Conservation (phyloP, 2,329 filamentous ascomycete genomes). For the Hypoxylon sp. region DNA sequence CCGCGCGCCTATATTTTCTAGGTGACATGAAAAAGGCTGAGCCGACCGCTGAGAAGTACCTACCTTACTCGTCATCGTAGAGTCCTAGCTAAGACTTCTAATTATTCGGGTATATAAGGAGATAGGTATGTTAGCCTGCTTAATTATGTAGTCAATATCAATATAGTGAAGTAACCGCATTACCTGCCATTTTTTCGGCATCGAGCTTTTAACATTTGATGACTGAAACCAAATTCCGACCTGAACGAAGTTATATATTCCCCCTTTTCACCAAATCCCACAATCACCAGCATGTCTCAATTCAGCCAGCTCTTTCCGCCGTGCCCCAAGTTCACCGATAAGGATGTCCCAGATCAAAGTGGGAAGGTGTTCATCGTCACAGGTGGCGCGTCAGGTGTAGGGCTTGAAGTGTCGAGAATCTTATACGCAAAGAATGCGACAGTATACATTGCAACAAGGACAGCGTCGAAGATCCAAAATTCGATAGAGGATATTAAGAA, state of each 20-base stretch:
- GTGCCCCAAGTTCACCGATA: conserved; percentile 31
- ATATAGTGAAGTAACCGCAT: neutral
- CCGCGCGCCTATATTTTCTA: neutral
- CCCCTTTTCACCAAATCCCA: too few relatives aligned
- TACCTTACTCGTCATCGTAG: neutral
- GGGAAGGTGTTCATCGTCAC: conserved; percentile 40
- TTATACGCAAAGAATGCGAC: conserved; percentile 30
- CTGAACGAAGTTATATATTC: neutral
- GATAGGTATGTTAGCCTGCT: neutral
- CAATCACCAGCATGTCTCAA: conserved; percentile 12
- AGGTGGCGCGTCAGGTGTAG: conserved; percentile 31
- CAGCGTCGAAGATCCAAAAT: conserved; percentile 6
- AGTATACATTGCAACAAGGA: conserved; percentile 30
- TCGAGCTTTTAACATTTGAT: neutral
- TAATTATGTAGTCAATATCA: neutral
- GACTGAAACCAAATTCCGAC: neutral
- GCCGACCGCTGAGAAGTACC: neutral
- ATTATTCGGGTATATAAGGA: neutral
- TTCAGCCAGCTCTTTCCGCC: conserved; percentile 26
- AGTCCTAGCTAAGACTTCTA: neutral
- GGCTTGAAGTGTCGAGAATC: conserved; percentile 35
- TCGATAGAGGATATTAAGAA: conserved; percentile 24
- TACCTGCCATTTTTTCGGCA: too few relatives aligned
- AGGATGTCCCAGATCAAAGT: conserved; percentile 27
- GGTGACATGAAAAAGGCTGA: neutral